Conservation (phyloP, 768 basidiomycete genomes). For the Lactarius indigo region DNA sequence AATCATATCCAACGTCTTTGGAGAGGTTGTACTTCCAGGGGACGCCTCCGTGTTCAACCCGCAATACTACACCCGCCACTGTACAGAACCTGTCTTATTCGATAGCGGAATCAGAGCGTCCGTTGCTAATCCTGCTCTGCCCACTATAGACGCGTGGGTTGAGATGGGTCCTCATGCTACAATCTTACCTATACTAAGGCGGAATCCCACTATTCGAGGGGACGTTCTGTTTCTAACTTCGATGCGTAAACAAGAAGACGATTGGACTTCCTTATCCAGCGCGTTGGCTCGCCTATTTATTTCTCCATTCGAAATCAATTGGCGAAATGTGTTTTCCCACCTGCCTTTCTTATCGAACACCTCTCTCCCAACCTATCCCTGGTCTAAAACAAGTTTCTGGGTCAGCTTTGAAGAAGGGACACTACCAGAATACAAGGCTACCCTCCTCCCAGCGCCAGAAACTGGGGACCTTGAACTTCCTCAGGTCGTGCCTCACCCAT, state of each 20-base stretch:
- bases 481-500: conserved; percentile 37
- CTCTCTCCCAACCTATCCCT: conserved; percentile 64
- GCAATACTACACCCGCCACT: conserved; percentile 58
- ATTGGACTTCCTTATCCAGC: conserved; percentile 44
- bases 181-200: conserved; percentile 54
- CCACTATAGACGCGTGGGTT: conserved; percentile 47
- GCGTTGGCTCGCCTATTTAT: conserved; percentile 50
- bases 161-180: conserved; percentile 66
- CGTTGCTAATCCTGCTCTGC: conserved; percentile 29
- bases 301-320: conserved; percentile 41
- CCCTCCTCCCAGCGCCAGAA: neutral
- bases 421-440: neutral
- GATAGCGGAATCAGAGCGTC: conserved; percentile 47
- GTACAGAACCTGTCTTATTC: conserved; percentile 55
- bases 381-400: conserved; percentile 55
- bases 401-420: conserved; percentile 40
- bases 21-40: conserved; percentile 49
- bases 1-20: conserved; percentile 59
- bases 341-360: conserved; percentile 38
- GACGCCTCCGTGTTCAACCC: conserved; percentile 45
- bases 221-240: conserved; percentile 45
- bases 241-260: conserved; percentile 42
- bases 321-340: conserved; percentile 54
- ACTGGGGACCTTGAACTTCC: conserved; percentile 27
- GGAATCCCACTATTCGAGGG: conserved; percentile 34